Evolutionary conservation across 2,329 filamentous ascomycete genomes (phyloP).

Genomic region (Phialophora expanda): DNA sequence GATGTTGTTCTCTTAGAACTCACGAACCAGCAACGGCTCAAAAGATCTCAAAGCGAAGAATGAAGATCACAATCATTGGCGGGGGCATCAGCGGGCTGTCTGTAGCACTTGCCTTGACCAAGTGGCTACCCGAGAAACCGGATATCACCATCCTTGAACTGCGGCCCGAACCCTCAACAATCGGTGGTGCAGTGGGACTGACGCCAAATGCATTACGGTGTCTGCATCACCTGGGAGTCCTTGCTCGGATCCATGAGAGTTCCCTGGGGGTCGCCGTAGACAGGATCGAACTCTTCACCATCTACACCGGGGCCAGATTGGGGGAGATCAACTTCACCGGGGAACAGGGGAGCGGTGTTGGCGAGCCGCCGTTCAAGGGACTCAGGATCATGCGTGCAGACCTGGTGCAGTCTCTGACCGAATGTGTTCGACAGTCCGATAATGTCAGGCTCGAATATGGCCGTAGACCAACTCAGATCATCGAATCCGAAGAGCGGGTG

Average conservation of each 20-base stretch:
- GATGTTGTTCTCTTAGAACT: not conserved
- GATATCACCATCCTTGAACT: slow-evolving; percentile 41
- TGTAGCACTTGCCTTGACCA: slow-evolving; percentile 23
- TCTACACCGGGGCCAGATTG: slow-evolving; percentile 41
- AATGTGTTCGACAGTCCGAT: slow-evolving; percentile 34
- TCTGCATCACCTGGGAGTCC: slow-evolving; percentile 57
- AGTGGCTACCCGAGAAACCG: slow-evolving; percentile 24
- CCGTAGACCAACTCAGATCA: slow-evolving; percentile 38
- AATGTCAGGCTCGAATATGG: slow-evolving; percentile 42
- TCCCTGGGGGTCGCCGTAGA: slow-evolving; percentile 57
- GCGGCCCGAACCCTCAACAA: slow-evolving; percentile 41
- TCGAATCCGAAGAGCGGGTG: slow-evolving; percentile 38
- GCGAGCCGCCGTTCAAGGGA: slow-evolving; percentile 41
- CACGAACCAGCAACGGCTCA: not conserved
- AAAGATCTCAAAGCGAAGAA: slow-evolving; percentile 1
- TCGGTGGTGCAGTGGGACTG: slow-evolving; percentile 62
- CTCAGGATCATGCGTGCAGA: slow-evolving; percentile 43
- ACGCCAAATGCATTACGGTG: slow-evolving; percentile 64
- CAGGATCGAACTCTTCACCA: slow-evolving; percentile 53
- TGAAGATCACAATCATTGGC: slow-evolving; percentile 33
- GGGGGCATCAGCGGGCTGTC: slow-evolving; percentile 30
- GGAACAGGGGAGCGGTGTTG: slow-evolving; percentile 23
- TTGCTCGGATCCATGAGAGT: slow-evolving; percentile 52
- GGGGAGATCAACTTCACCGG: slow-evolving; percentile 27
- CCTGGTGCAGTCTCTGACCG: slow-evolving; percentile 41